Percentiles rank a stretch among this genome's conserved stretches.
These are phyloP conservation scores for Apiosordaria backusii DNA, from an alignment of 495 filamentous ascomycete genomes.

Conservation along the genomic window DNA sequence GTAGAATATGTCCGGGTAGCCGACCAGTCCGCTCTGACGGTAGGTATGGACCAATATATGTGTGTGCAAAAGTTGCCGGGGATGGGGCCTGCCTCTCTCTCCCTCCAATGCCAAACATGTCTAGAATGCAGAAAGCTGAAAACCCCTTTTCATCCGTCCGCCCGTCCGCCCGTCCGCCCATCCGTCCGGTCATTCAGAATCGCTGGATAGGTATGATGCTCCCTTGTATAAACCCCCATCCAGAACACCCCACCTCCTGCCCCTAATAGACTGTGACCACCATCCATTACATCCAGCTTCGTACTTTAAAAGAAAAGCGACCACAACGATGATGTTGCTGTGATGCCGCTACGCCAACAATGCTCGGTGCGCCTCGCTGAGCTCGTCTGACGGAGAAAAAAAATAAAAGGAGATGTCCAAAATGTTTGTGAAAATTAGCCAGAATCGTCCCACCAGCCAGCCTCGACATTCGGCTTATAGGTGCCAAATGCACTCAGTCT, in stretches of 20 bases:
- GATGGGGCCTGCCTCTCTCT: not conserved
- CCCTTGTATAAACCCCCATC: not conserved
- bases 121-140: not conserved
- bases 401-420: conserved; percentile 10
- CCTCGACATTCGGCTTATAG: conserved; percentile 31
- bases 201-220: not conserved
- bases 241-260: not conserved
- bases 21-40: not conserved
- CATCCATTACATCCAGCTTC: not conserved
- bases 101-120: not conserved
- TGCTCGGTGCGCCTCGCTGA: too few species aligned
- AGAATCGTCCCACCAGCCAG: conserved; percentile 43
- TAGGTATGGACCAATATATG: not conserved
- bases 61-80: not conserved
- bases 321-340: too few species aligned
- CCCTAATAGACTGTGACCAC: not conserved
- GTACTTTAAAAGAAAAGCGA: not conserved
- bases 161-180: too few species aligned
- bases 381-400: conserved; percentile 8
- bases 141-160: not conserved
- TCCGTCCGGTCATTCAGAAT: not conserved
- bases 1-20: not conserved
- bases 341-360: not conserved
- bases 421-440: conserved; percentile 27
- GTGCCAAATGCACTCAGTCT: conserved; percentile 46